Evolutionary conservation across 768 basidiomycete genomes (phyloP).

Genomic region (Pleurotus tuoliensis): DNA sequence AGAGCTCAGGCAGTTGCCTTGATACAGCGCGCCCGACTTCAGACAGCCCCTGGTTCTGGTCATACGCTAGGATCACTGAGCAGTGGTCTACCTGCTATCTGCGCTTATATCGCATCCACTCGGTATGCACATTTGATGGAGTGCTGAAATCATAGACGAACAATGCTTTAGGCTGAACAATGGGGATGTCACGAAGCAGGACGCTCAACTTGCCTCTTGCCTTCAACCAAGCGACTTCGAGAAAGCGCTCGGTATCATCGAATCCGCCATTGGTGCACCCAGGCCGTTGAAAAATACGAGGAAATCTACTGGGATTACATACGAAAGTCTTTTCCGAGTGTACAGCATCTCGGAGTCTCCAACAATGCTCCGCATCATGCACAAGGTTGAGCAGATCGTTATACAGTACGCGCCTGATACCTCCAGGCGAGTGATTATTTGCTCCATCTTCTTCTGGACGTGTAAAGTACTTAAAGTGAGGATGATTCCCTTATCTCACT

Average conservation of each 20-base stretch:
- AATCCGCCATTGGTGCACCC: neutral
- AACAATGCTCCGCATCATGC: conserved; percentile 25
- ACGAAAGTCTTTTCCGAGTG: conserved; percentile 1
- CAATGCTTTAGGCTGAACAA: conserved; percentile 10
- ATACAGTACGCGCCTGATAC: conserved; percentile 19
- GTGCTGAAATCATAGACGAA: neutral
- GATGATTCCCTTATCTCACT: neutral
- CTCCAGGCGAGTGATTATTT: conserved; percentile 24
- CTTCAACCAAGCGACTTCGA: conserved; percentile 8
- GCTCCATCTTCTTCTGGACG: conserved; percentile 45
- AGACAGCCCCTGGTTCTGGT: conserved; percentile 48
- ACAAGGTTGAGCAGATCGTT: conserved; percentile 28
- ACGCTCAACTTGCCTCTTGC: conserved; percentile 10
- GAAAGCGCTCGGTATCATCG: conserved; percentile 8
- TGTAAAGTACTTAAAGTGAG: conserved; percentile 35
- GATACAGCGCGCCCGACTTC: conserved; percentile 31
- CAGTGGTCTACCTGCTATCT: conserved; percentile 44
- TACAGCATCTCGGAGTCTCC: neutral
- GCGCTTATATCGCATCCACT: conserved; percentile 47
- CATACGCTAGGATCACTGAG: conserved; percentile 33
- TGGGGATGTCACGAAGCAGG: conserved; percentile 3
- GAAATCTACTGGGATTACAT: neutral
- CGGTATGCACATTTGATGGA: conserved; percentile 24
- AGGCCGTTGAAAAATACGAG: neutral
- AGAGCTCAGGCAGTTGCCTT: conserved; percentile 27